Conservation (phyloP, 208 protist genomes). For the Leishmania braziliensis region DNA sequence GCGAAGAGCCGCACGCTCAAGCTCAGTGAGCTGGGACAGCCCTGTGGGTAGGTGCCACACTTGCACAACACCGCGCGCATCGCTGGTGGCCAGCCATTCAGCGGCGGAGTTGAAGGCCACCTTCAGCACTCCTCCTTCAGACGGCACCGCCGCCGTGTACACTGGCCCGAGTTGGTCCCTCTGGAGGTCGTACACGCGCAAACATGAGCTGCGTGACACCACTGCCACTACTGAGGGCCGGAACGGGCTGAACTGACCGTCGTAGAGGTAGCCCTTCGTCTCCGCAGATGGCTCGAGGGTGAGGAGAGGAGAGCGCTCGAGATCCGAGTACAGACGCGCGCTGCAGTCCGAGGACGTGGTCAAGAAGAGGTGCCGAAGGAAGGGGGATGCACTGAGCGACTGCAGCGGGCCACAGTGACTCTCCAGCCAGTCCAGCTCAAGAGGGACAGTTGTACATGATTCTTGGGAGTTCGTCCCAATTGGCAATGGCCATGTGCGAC, state of each 20-base stretch:
- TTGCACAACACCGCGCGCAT: conserved; percentile 61
- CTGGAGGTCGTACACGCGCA: conserved; percentile 91
- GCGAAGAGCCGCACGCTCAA: conserved; percentile 77
- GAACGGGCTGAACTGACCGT: conserved; percentile 80
- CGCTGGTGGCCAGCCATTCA: conserved; percentile 82
- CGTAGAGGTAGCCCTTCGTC: conserved; percentile 87
- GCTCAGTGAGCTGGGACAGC: conserved; percentile 71
- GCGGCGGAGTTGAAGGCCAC: conserved; percentile 70
- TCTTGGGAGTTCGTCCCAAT: conserved; percentile 22
- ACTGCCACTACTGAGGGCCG: conserved; percentile 79
- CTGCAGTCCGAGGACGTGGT: conserved; percentile 88
- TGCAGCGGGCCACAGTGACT: conserved; percentile 83
- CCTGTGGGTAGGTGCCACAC: conserved; percentile 79
- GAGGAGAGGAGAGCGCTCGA: conserved; percentile 71
- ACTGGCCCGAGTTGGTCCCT: conserved; percentile 53
- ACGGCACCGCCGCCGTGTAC: conserved; percentile 61
- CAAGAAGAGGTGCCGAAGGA: conserved; percentile 87
- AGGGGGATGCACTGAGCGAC: conserved; percentile 74
- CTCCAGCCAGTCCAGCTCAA: conserved; percentile 79
- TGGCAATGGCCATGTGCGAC: conserved; percentile 42
- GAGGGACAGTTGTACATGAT: conserved; percentile 29
- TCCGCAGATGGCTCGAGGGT: conserved; percentile 83
- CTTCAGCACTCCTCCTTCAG: conserved; percentile 61
- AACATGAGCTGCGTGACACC: conserved; percentile 74
- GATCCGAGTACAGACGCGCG: conserved; percentile 72